phyloP scores from a whole-genome alignment of 2,329 filamentous ascomycete species.

The Aspergillus proliferans region DNA sequence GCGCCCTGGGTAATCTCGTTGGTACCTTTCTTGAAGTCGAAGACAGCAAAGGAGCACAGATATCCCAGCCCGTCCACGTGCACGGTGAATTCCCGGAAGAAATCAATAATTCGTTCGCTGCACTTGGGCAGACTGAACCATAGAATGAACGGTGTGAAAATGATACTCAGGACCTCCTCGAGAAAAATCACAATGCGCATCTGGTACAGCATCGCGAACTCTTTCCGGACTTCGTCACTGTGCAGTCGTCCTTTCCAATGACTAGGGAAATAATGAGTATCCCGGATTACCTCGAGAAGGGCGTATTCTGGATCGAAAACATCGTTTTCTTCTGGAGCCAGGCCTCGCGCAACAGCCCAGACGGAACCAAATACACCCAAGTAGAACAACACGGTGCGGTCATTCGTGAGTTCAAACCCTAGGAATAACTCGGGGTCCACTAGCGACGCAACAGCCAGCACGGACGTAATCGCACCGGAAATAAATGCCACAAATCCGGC shows the following conservation, averaged over 20 bases:
- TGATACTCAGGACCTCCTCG: constrained; percentile 85
- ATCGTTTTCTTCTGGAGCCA: constrained; percentile 78
- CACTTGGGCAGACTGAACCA: constrained; percentile 80
- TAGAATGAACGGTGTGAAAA: constrained; percentile 84
- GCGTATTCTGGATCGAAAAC: constrained; percentile 92
- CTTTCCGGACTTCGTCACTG: constrained; percentile 83
- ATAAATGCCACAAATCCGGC: constrained; percentile 83
- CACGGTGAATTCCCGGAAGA: constrained; percentile 95
- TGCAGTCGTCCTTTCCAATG: constrained; percentile 89
- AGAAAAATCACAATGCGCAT: constrained; percentile 86
- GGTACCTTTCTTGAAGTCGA: constrained; percentile 85
- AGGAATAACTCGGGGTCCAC: constrained; percentile 87
- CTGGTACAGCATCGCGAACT: constrained; percentile 87
- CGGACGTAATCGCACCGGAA: constrained; percentile 75
- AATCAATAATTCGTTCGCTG: constrained; percentile 90
- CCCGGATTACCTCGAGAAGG: constrained; percentile 80
- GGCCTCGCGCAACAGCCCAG: constrained; percentile 75
- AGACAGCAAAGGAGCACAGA: constrained; percentile 94
- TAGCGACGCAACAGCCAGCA: constrained; percentile 77
- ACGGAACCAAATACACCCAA: constrained; percentile 74
- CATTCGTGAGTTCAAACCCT: constrained; percentile 82
- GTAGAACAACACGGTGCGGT: constrained; percentile 86
- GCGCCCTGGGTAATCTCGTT: constrained; percentile 46
- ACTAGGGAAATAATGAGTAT: constrained; percentile 83
- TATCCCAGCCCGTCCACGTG: constrained; percentile 95